Evolutionary conservation across 805 yeast species (phyloP), one percentile per base, ranked within the genome.

Genomic region (Wickerhamiella bombiphila): DNA sequence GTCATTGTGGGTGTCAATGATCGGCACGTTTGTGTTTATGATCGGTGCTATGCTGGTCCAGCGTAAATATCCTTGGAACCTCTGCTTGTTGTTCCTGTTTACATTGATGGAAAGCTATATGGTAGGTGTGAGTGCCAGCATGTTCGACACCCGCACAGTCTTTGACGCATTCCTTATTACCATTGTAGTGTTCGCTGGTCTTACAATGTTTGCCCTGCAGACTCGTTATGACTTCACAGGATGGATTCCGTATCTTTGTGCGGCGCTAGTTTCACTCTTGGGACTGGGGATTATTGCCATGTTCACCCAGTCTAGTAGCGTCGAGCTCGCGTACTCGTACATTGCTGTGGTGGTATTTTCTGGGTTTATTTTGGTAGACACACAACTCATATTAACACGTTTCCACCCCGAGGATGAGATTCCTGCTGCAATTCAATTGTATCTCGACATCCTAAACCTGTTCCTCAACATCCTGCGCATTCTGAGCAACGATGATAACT

Each of bases 351-450:
- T 77, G 30, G 58, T 83, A 2, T 83, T 83, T 58, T 64, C 76
- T 11, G 70, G 74, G 3, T 82, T 77, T 53, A 68, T 85, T 41
- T 58, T 83, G 36, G 71, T 81, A 33, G 95, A 83, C 56, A 83
- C 94, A 16, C 94, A 83, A 57, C 55, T 72, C 48, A 71, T 83
- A 39, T 68, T 83, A 73, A 74, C 77, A 52, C 74, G 72, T 40
- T 73, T 66, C 48, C 77, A 76, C 50, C 75, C 83, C 31, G 94
- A 83, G 48, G 94, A 85, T 48, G 94, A 81, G 51, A 69, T 83
- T n/a, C 68, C 73, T 29, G 88, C 93, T 36, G 73, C 88, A 13
- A 73, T 85, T 53, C 61, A 72, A 47, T 66, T 85, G 44, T 83
- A 85, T 56, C 66, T 83, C 64, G 95, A 83, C 55, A 70, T 82